phyloP scores from a whole-genome alignment of 768 basidiomycete genomes.

The Boletus subparvulus region DNA sequence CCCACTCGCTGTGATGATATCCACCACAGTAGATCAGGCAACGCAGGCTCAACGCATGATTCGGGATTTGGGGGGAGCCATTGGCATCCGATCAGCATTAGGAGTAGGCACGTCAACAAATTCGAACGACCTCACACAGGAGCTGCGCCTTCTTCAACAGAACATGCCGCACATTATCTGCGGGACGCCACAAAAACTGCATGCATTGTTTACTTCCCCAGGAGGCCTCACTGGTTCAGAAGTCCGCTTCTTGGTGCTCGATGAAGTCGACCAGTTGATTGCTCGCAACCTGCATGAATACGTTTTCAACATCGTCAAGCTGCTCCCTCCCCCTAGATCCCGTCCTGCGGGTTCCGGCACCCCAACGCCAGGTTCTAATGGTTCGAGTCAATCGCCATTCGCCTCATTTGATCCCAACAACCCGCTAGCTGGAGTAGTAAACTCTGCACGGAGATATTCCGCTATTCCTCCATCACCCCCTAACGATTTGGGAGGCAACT shows the following conservation, averaged over 20 bases:
- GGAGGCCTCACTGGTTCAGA: slow-evolving; percentile 79
- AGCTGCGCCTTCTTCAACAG: slow-evolving; percentile 81
- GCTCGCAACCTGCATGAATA: slow-evolving; percentile 95
- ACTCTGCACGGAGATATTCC: slow-evolving; percentile 59
- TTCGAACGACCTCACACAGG: slow-evolving; percentile 62
- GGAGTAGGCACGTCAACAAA: slow-evolving; percentile 77
- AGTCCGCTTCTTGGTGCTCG: slow-evolving; percentile 90
- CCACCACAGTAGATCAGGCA: slow-evolving; percentile 98
- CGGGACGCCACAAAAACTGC: slow-evolving; percentile 94
- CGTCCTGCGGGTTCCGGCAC: slow-evolving; percentile 45
- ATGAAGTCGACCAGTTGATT: slow-evolving; percentile 97
- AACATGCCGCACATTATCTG: slow-evolving; percentile 95
- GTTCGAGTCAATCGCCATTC: slow-evolving; percentile 43
- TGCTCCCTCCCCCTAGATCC: slow-evolving; percentile 85
- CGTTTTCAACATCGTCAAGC: slow-evolving; percentile 89
- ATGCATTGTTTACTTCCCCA: slow-evolving; percentile 82
- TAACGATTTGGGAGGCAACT: slow-evolving; percentile 35
- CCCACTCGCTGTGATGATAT: slow-evolving; percentile 85
- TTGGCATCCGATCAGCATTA: slow-evolving; percentile 88
- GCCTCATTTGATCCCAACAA: slow-evolving; percentile 46
- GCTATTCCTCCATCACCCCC: slow-evolving; percentile 48
- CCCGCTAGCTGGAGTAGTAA: slow-evolving; percentile 34
- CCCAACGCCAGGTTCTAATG: slow-evolving; percentile 33
- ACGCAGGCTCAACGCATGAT: slow-evolving; percentile 96
- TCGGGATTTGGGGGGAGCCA: slow-evolving; percentile 88